These are phyloP conservation scores for Thinopyrum elongatum DNA, from an alignment of 176 grass and related monocot species.

Conservation along the genomic window DNA sequence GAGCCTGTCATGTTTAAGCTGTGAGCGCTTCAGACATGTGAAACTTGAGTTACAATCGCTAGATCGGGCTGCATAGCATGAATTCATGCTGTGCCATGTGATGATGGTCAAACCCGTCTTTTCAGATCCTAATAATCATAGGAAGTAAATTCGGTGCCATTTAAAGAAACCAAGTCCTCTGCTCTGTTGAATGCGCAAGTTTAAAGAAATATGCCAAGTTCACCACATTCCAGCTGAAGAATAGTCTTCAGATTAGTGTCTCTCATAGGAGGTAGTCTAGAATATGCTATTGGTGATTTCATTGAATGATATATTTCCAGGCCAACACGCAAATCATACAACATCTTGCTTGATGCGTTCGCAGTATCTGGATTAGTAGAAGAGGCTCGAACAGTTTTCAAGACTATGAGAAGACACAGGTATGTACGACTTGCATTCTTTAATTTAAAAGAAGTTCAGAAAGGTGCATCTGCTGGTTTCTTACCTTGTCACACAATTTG, in stretches of 20 bases:
- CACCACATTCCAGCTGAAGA: too few relatives aligned
- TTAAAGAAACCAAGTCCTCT: too few relatives aligned
- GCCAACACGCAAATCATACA: slow-evolving; percentile 90
- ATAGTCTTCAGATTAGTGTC: too few relatives aligned
- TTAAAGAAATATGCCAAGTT: too few relatives aligned
- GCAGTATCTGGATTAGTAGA: slow-evolving; percentile 92
- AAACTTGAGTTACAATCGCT: not conserved
- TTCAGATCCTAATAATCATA: too few relatives aligned
- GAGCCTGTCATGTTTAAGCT: not conserved
- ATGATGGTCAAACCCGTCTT: too few relatives aligned
- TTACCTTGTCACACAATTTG: slow-evolving; percentile 20
- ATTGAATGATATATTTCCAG: slow-evolving; percentile 23
- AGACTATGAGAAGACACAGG: slow-evolving; percentile 86
- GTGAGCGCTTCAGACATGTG: not conserved
- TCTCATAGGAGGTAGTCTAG: too few relatives aligned
- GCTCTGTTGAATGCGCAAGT: too few relatives aligned
- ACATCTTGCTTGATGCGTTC: slow-evolving; percentile 96
- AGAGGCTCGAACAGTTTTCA: slow-evolving; percentile 89
- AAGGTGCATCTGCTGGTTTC: slow-evolving; percentile 11
- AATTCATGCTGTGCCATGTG: slow-evolving; percentile 1
- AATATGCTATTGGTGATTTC: too few relatives aligned
- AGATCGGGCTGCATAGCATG: not conserved
- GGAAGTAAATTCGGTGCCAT: too few relatives aligned
- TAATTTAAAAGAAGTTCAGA: not conserved
- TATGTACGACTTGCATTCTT: slow-evolving; percentile 41